phyloP scores from a whole-genome alignment of 768 basidiomycete genomes.

The Mrakia blollopis region DNA sequence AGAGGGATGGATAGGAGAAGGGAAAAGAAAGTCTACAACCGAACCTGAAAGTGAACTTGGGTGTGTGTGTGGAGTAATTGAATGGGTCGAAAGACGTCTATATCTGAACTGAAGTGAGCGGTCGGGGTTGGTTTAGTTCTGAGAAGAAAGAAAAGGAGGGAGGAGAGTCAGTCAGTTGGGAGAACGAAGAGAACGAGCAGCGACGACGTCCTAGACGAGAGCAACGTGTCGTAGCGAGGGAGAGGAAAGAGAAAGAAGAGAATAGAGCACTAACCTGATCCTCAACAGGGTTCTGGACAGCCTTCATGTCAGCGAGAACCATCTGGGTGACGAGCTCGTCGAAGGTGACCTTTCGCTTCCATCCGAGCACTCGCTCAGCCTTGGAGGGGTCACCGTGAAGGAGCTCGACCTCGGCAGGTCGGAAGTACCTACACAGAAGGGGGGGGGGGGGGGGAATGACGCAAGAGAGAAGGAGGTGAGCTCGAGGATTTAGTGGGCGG shows the following conservation, averaged over 20 bases:
- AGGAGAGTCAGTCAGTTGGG: not conserved
- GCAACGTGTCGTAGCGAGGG: not conserved
- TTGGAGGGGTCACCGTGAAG: constrained; percentile 57
- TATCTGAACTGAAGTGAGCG: too few relatives aligned
- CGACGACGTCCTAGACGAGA: too few relatives aligned
- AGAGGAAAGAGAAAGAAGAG: too few relatives aligned
- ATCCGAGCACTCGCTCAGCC: constrained; percentile 79
- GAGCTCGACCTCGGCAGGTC: constrained; percentile 89
- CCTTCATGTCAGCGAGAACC: not conserved
- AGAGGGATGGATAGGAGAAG: too few relatives aligned
- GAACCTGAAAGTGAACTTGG: not conserved
- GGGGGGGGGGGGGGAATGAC: constrained; percentile 37
- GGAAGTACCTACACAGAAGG: constrained; percentile 62
- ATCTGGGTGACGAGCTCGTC: constrained; percentile 78
- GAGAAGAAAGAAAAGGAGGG: not conserved
- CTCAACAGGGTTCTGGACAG: not conserved
- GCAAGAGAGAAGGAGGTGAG: not conserved
- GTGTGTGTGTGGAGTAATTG: not conserved
- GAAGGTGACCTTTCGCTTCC: constrained; percentile 83
- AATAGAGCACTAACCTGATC: not conserved
- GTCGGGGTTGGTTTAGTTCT: not conserved
- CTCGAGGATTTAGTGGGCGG: not conserved
- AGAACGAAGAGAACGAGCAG: not conserved
- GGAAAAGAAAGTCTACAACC: too few relatives aligned
- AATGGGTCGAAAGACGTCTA: not conserved